Evolutionary conservation across 257 asterid genomes (phyloP), one percentile per base, ranked within the genome.

Genomic region (Solanum rostratum): DNA sequence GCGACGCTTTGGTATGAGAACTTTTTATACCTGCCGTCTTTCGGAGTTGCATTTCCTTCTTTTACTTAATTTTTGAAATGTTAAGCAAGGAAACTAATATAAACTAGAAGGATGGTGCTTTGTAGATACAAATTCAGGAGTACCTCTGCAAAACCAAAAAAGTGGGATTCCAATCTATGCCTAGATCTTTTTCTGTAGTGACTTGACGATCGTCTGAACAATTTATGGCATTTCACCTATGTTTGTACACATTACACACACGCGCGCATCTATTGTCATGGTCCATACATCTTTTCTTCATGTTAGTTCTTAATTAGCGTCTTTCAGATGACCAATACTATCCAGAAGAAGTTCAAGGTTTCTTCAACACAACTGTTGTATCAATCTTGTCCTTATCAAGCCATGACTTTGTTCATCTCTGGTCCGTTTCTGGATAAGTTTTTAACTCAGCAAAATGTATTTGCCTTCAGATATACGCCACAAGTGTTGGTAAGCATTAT

Each of bases 301-400:
- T 13, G 63, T 43, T 81, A 63, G 86, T 85, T 83, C 98, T 92
- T 95, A 90, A 94, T 81, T 86, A 84, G 87, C 74, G 86, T 83
- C 89, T 41, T 85, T 86, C 90, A 95, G 98, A 95, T 95, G 99
- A 95, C 98, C 84, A 95, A 95, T 88, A 95, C 97, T 87, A 94
- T 95, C 91, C 98, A 95, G 90, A 95, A 95, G 88, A 94, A 91
- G 84, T 93, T 87, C 78, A 95, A 93, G 89, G 88, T 94, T 80
- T 93, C 99, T 60, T 95, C 99, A 59, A 95, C 99, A 66, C 98
- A 95, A 83, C 94, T 95, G 80, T 89, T 95, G 87, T 93, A 94
- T 87, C 99, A 95, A 87, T 89, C 98, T 83, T 91, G 97, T 88
- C 95, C 92, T 3, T 93, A 94, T 84, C 99, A 94, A 88, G 90